These are phyloP conservation scores for Colletotrichum sp. DNA, from an alignment of 2,329 filamentous ascomycete species.

Conservation along the genomic window DNA sequence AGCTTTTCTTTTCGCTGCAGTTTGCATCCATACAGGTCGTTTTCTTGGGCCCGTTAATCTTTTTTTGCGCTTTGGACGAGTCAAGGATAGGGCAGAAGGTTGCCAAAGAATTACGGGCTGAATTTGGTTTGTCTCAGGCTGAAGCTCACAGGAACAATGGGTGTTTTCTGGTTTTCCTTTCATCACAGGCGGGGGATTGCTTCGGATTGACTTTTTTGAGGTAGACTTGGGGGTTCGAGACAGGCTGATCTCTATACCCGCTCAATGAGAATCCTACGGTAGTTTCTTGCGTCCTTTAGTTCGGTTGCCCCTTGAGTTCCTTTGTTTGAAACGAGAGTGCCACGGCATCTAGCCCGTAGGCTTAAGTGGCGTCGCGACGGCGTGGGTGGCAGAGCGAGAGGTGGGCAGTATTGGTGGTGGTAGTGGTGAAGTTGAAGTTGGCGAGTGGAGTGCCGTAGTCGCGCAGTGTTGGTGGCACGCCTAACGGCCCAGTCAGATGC, in stretches of 20 bases:
- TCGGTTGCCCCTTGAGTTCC: not conserved
- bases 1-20: not conserved
- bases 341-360: not conserved
- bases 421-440: conserved; percentile 7
- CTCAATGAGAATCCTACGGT: not conserved
- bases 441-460: not conserved
- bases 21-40: not conserved
- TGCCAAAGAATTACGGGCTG: not conserved
- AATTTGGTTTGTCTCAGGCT: not conserved
- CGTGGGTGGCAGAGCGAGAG: not conserved
- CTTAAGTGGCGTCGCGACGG: not conserved
- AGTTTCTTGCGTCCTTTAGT: not conserved
- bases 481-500: not conserved
- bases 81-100: not conserved
- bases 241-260: not conserved
- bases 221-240: conserved; percentile 4
- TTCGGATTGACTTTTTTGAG: not conserved
- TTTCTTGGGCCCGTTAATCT: not conserved
- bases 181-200: not conserved
- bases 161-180: not conserved
- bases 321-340: not conserved
- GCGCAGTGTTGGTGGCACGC: not conserved
- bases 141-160: not conserved
- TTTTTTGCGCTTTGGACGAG: not conserved
- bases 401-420: not conserved